These are phyloP conservation scores for Mrakia frigida DNA, from an alignment of 768 basidiomycete genomes.

Conservation along the genomic window DNA sequence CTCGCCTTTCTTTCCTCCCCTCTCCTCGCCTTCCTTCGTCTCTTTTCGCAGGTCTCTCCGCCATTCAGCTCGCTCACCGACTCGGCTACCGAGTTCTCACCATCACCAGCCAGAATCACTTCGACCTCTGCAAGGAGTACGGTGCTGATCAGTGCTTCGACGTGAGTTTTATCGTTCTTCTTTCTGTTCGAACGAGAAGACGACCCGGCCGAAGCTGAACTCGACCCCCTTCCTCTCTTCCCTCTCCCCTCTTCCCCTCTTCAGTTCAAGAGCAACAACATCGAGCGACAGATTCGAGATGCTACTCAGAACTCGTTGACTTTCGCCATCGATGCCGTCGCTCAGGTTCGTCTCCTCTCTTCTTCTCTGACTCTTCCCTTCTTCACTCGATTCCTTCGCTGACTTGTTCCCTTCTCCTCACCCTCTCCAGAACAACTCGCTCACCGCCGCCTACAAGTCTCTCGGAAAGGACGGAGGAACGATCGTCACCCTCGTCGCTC, in stretches of 20 bases:
- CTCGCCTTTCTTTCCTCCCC: neutral
- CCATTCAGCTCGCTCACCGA: neutral
- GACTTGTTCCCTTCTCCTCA: too few relatives aligned
- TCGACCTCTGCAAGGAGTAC: neutral
- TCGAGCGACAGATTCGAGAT: neutral
- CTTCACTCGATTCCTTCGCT: too few relatives aligned
- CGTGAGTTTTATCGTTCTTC: neutral
- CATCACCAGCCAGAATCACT: neutral
- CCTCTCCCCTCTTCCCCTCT: neutral
- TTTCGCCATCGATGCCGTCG: neutral
- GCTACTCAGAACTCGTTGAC: neutral
- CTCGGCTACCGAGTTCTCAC: neutral
- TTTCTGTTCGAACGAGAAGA: too few relatives aligned
- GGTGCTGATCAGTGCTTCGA: conserved; percentile 4
- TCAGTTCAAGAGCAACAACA: neutral
- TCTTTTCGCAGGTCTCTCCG: neutral
- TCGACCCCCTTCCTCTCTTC: too few relatives aligned
- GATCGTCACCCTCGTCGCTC: too few relatives aligned
- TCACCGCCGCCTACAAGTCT: too few relatives aligned
- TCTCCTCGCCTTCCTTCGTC: neutral
- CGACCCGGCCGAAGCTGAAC: too few relatives aligned
- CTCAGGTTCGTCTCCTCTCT: neutral
- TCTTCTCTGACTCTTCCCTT: too few relatives aligned
- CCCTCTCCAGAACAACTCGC: too few relatives aligned
- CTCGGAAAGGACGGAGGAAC: too few relatives aligned